phyloP scores from a whole-genome alignment of 352 stramenopile genomes.

The Phytopythium chamaehyphon region DNA sequence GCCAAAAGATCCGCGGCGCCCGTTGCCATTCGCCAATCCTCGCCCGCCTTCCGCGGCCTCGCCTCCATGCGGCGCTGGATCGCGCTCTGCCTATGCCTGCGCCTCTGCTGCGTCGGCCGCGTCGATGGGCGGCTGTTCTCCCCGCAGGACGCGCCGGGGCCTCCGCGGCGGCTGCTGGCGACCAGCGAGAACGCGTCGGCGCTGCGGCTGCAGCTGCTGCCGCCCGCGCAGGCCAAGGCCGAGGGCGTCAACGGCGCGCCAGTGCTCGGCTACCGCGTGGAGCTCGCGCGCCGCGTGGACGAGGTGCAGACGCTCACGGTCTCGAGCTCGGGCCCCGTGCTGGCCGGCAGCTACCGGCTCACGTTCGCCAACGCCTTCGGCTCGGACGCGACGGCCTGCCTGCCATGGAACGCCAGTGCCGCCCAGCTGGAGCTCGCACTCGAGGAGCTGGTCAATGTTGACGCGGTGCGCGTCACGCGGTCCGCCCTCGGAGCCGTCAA shows the following conservation, averaged over 20 bases:
- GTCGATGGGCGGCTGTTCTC: constrained; percentile 38
- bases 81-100: constrained; percentile 4
- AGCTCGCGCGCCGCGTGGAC: constrained; percentile 62
- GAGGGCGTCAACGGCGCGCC: constrained; percentile 67
- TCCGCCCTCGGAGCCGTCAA: constrained; percentile 38
- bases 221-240: constrained; percentile 46
- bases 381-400: constrained; percentile 37
- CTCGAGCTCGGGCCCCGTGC: constrained; percentile 43
- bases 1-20: too few species aligned
- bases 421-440: constrained; percentile 65
- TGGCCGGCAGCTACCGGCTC: constrained; percentile 51
- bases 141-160: constrained; percentile 58
- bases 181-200: constrained; percentile 38
- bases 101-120: constrained; percentile 6
- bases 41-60: background rate
- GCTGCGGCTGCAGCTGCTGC: constrained; percentile 60
- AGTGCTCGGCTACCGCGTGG: constrained; percentile 75
- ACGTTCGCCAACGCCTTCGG: constrained; percentile 39
- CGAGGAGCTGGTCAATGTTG: constrained; percentile 60
- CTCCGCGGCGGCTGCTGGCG: constrained; percentile 59
- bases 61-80: background rate
- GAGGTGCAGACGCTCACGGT: constrained; percentile 73
- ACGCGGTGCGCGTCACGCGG: constrained; percentile 53
- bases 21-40: background rate
- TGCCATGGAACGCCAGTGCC: constrained; percentile 69